These are phyloP conservation scores for Silene uniflora DNA, from an alignment of 148 eudicot genomes.

Conservation along the genomic window DNA sequence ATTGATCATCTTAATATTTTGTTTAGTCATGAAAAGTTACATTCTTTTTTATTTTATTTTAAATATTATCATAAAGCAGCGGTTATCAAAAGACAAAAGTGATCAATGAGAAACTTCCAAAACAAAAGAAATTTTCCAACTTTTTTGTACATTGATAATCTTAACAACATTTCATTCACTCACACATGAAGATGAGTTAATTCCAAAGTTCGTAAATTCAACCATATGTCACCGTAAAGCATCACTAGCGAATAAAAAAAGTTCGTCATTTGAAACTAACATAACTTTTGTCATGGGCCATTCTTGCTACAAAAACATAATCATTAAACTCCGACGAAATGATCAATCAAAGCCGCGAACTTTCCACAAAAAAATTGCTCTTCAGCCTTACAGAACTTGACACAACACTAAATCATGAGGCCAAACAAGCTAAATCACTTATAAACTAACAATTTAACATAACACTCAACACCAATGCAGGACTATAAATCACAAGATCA, in stretches of 20 bases:
- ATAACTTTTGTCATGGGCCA: neutral
- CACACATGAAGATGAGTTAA: neutral
- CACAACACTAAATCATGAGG: neutral
- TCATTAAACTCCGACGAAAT: neutral
- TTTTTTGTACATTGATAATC: neutral
- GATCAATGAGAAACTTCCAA: neutral
- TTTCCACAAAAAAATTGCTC: neutral
- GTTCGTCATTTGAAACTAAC: no score
- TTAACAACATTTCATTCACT: neutral
- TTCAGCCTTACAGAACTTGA: neutral
- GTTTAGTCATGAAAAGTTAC: neutral
- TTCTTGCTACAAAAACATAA: neutral
- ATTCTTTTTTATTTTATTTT: neutral
- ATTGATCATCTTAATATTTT: neutral
- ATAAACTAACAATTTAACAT: neutral
- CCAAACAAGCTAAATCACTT: neutral
- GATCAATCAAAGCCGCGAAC: conserved; percentile 6
- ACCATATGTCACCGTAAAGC: neutral
- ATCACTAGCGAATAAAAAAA: neutral
- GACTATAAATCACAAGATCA: neutral
- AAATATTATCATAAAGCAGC: neutral
- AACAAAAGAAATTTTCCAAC: neutral
- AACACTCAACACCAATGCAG: conserved; percentile 2
- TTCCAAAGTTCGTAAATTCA: neutral
- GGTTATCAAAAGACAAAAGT: neutral